phyloP scores from a whole-genome alignment of 2,329 filamentous ascomycete genomes.

The Byssothecium circinans region DNA sequence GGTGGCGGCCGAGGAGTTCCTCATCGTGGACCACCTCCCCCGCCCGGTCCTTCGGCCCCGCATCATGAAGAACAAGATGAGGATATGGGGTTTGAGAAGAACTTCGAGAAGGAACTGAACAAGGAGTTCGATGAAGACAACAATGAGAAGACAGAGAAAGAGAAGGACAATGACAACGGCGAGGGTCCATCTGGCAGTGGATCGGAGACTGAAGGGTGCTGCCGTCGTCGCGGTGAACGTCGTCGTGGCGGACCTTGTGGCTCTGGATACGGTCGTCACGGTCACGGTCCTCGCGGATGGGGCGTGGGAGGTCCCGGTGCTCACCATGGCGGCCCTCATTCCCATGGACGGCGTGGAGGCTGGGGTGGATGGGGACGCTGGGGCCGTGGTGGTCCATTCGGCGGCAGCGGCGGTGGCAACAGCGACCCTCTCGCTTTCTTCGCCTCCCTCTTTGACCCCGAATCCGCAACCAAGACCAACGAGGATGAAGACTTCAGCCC shows the following conservation, averaged over 20 bases:
- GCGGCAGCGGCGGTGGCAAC: conserved; percentile 17
- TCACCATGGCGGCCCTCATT: conserved; percentile 14
- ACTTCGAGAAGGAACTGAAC: conserved; percentile 8
- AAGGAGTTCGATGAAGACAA: conserved; percentile 30
- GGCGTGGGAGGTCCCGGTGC: conserved; percentile 13
- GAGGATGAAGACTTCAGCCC: conserved; percentile 56
- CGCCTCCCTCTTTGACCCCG: conserved; percentile 41
- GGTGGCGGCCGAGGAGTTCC: conserved; percentile 28
- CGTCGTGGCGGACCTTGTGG: conserved; percentile 21
- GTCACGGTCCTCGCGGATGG: conserved; percentile 11
- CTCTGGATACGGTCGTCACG: conserved; percentile 13
- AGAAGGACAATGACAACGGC: conserved; percentile 28
- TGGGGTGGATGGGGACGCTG: conserved; percentile 24
- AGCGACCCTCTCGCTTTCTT: conserved; percentile 34
- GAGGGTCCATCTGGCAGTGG: conserved; percentile 32
- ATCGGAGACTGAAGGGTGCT: conserved; percentile 29
- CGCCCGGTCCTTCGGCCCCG: conserved; percentile 15
- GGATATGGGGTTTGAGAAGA: conserved; percentile 11
- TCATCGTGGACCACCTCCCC: conserved; percentile 34
- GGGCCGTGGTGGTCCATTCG: conserved; percentile 17
- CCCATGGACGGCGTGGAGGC: conserved; percentile 22
- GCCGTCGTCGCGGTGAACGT: conserved; percentile 19
- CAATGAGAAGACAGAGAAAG: conserved; percentile 15
- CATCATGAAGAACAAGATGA: conserved; percentile 2
- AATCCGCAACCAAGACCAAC: conserved; percentile 16